Conservation (phyloP, 208 protist species). For the Wallacemonas sp. region DNA sequence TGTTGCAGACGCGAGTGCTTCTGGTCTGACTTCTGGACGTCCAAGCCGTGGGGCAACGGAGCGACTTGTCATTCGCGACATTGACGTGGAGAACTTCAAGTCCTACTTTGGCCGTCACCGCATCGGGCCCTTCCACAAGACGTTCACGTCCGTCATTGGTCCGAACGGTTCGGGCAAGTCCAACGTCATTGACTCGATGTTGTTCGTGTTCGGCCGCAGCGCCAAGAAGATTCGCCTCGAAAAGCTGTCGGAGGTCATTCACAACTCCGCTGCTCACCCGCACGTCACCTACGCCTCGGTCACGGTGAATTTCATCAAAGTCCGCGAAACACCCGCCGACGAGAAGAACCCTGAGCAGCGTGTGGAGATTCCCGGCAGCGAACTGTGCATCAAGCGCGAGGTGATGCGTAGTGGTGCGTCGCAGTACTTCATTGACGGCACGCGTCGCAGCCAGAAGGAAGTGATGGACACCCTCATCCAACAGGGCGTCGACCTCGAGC, state of each 20-base stretch:
- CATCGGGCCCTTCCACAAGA: conserved; percentile 99
- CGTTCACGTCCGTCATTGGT: conserved; percentile 99
- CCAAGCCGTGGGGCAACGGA: neutral
- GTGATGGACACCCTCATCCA: conserved; percentile 90
- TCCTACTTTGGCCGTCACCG: conserved; percentile 97
- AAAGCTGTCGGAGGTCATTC: conserved; percentile 98
- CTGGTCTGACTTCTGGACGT: neutral
- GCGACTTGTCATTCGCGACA: conserved; percentile 97
- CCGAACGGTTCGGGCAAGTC: conserved; percentile 99
- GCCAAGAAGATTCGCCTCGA: conserved; percentile 98
- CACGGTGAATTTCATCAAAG: conserved; percentile 96
- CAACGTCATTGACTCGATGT: conserved; percentile 99
- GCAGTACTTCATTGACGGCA: conserved; percentile 94
- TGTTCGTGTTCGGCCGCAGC: conserved; percentile 99
- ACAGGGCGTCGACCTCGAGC: conserved; percentile 98
- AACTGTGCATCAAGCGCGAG: conserved; percentile 94
- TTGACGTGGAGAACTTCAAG: conserved; percentile 99
- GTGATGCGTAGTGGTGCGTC: conserved; percentile 90
- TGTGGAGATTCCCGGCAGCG: conserved; percentile 85
- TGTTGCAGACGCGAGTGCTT: neutral
- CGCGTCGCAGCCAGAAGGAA: conserved; percentile 66
- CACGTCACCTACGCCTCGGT: conserved; percentile 94
- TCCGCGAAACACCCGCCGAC: conserved; percentile 81
- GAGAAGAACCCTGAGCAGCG: conserved; percentile 67
- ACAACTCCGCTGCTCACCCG: conserved; percentile 95